Conservation (phyloP, 2,329 filamentous ascomycete genomes). For the Aspergillus ochraceus region DNA sequence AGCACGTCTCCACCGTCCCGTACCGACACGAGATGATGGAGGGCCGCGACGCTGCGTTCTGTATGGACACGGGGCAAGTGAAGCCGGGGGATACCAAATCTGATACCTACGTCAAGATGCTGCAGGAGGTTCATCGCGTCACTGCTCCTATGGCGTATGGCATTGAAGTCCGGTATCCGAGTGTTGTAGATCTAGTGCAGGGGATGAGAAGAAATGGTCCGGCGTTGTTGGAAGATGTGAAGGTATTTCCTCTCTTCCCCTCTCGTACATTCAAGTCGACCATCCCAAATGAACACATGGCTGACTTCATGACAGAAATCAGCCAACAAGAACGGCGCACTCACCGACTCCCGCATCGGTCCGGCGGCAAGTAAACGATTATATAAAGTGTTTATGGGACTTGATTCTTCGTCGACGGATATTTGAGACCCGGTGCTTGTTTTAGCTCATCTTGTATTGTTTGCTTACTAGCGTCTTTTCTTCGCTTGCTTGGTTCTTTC, state of each 20-base stretch:
- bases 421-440: constrained; percentile 22
- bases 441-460: no score
- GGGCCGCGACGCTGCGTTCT: constrained; percentile 60
- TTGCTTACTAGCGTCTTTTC: no score
- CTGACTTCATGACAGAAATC: constrained; percentile 40
- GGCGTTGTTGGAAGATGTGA: constrained; percentile 61
- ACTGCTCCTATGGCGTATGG: constrained; percentile 73
- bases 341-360: constrained; percentile 47
- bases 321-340: constrained; percentile 47
- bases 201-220: constrained; percentile 62
- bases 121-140: constrained; percentile 71
- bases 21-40: constrained; percentile 58
- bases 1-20: constrained; percentile 74
- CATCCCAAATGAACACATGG: no score
- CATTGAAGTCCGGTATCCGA: constrained; percentile 62
- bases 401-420: constrained; percentile 47
- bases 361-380: constrained; percentile 49
- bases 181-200: constrained; percentile 57
- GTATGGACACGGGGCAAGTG: constrained; percentile 77
- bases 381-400: constrained; percentile 51
- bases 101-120: constrained; percentile 73
- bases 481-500: no score
- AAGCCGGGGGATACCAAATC: constrained; percentile 63
- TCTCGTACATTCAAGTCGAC: no score
- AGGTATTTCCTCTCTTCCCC: constrained; percentile 27